Evolutionary conservation across 2,329 filamentous ascomycete genomes (phyloP).

Genomic region (Pestalotiopsis sp.): DNA sequence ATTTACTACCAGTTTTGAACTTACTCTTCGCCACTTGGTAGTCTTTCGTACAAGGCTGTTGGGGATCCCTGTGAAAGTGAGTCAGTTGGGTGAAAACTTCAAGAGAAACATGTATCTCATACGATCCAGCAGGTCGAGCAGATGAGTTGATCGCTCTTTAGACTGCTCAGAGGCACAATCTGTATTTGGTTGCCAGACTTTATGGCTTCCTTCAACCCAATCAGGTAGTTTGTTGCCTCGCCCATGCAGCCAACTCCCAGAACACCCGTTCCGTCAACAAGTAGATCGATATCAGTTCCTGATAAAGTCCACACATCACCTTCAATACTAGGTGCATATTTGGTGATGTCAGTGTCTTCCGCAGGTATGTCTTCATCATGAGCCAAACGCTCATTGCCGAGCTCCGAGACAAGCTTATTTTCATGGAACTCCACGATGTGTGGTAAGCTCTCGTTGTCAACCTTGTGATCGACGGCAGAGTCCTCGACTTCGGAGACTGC

Average conservation of each 20-base stretch:
- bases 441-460: not conserved
- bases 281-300: not conserved
- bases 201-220: not conserved
- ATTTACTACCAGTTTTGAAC: not conserved
- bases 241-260: not conserved
- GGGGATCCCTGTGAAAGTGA: not conserved
- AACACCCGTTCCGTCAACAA: not conserved
- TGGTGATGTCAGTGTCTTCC: not conserved
- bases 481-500: not conserved
- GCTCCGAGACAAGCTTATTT: not conserved
- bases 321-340: not conserved
- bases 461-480: no score
- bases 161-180: not conserved
- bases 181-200: not conserved
- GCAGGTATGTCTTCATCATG: not conserved
- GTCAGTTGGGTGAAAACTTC: not conserved
- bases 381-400: not conserved
- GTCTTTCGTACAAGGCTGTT: not conserved
- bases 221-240: not conserved
- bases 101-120: not conserved
- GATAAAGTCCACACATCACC: not conserved
- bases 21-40: not conserved
- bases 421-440: not conserved
- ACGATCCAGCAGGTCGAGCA: conserved; percentile 3
- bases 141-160: not conserved